Percentiles rank a stretch among this genome's conserved stretches.
These are phyloP conservation scores for Hemileia vastatrix DNA, from an alignment of 1,284 basidiomycete genomes.

Conservation along the genomic window DNA sequence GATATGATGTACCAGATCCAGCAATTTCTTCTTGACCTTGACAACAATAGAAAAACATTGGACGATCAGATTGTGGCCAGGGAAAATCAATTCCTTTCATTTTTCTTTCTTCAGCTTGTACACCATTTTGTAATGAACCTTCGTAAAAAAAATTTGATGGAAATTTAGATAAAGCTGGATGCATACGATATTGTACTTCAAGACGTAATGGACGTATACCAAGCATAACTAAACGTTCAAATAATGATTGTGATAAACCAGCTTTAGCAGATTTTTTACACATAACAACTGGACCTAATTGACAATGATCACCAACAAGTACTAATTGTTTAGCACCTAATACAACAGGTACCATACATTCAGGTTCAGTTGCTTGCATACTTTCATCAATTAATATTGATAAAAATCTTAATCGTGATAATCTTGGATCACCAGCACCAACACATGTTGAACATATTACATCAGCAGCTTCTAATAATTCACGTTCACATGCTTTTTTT, in stretches of 20 bases:
- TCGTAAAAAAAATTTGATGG: conserved; percentile 99
- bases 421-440: conserved; percentile 85
- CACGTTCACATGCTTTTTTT: conserved; percentile 87
- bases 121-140: conserved; percentile 95
- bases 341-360: conserved; percentile 97
- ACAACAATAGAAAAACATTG: conserved; percentile 99
- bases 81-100: conserved; percentile 97
- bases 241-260: conserved; percentile 89
- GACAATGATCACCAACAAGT: conserved; percentile 92
- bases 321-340: conserved; percentile 98
- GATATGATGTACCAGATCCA: conserved; percentile 91
- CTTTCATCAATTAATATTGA: conserved; percentile 98
- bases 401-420: conserved; percentile 93
- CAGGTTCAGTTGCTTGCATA: conserved; percentile 70
- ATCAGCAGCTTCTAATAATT: conserved; percentile 86
- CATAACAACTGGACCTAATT: conserved; percentile 99
- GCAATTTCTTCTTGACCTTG: conserved; percentile 97
- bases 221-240: conserved; percentile 88
- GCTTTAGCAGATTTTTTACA: conserved; percentile 99
- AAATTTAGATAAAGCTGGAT: conserved; percentile 96
- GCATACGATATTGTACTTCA: conserved; percentile 99
- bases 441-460: conserved; percentile 98
- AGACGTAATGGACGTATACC: conserved; percentile 92
- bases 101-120: conserved; percentile 90
- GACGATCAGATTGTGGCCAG: conserved; percentile 90